phyloP scores from a whole-genome alignment of 176 grass and related monocot species.

The Musa beccarii region DNA sequence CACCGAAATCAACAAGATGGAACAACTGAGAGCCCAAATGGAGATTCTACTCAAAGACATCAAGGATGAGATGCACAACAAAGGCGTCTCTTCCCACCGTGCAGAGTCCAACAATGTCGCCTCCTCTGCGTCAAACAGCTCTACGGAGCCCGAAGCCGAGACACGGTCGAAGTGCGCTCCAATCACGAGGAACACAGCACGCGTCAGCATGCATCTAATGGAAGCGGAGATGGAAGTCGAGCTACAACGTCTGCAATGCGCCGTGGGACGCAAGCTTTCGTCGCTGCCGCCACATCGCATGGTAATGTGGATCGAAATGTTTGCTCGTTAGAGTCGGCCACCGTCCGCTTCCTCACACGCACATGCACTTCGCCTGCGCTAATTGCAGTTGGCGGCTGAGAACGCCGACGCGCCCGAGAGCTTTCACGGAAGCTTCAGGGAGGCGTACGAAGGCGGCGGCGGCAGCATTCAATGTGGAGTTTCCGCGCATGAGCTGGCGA shows the following conservation, averaged over 20 bases:
- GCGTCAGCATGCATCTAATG: constrained; percentile 39
- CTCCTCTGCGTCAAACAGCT: background rate
- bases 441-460: background rate
- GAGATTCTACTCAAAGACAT: constrained; percentile 47
- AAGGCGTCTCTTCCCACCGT: constrained; percentile 16
- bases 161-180: constrained; percentile 4
- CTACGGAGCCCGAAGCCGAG: background rate
- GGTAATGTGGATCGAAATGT: constrained; percentile 19
- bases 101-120: constrained; percentile 13
- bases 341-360: too few relatives aligned
- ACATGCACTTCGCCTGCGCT: background rate
- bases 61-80: constrained; percentile 28
- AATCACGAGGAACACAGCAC: constrained; percentile 2
- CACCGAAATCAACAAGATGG: constrained; percentile 75
- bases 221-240: constrained; percentile 66
- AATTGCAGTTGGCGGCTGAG: constrained; percentile 1
- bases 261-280: constrained; percentile 15
- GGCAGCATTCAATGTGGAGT: constrained; percentile 42
- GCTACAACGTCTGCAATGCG: constrained; percentile 30
- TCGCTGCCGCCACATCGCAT: background rate
- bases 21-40: constrained; percentile 60
- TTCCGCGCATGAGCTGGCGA: constrained; percentile 56
- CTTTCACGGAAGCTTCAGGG: background rate
- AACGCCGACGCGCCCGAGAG: background rate
- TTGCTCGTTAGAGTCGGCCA: background rate